These are phyloP conservation scores for Rhizopogon vesiculosus DNA, from an alignment of 768 basidiomycete species.

Conservation along the genomic window DNA sequence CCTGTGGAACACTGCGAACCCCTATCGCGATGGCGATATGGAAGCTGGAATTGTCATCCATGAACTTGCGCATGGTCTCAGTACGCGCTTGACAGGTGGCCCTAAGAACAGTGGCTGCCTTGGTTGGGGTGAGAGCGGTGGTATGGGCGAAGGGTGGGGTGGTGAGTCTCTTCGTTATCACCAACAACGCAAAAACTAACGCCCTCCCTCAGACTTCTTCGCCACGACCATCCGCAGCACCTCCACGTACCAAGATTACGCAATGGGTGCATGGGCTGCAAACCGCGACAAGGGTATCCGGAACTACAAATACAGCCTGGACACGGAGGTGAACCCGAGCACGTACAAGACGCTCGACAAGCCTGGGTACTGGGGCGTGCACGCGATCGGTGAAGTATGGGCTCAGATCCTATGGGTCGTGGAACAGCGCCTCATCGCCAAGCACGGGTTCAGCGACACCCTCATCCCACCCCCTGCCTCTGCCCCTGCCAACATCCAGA, in stretches of 20 bases:
- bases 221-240: conserved; percentile 85
- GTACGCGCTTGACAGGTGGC: conserved; percentile 92
- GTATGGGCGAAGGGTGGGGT: conserved; percentile 99
- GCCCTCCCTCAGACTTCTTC: conserved; percentile 53
- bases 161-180: conserved; percentile 30
- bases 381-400: conserved; percentile 94
- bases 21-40: conserved; percentile 92
- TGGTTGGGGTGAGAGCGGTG: conserved; percentile 93
- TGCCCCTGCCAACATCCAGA: conserved; percentile 50
- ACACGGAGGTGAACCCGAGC: conserved; percentile 77
- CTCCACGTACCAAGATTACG: conserved; percentile 65
- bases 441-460: conserved; percentile 74
- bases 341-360: conserved; percentile 94
- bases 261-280: conserved; percentile 96
- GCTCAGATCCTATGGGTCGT: conserved; percentile 86
- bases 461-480: conserved; percentile 78
- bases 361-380: conserved; percentile 91
- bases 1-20: conserved; percentile 87
- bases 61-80: conserved; percentile 84
- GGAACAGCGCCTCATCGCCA: conserved; percentile 66
- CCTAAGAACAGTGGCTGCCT: conserved; percentile 90
- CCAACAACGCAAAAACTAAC: not conserved
- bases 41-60: conserved; percentile 98
- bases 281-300: conserved; percentile 75
- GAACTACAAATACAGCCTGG: conserved; percentile 84